These are phyloP conservation scores for Claviceps sp. DNA, from an alignment of 2,329 filamentous ascomycete genomes.

Conservation along the genomic window DNA sequence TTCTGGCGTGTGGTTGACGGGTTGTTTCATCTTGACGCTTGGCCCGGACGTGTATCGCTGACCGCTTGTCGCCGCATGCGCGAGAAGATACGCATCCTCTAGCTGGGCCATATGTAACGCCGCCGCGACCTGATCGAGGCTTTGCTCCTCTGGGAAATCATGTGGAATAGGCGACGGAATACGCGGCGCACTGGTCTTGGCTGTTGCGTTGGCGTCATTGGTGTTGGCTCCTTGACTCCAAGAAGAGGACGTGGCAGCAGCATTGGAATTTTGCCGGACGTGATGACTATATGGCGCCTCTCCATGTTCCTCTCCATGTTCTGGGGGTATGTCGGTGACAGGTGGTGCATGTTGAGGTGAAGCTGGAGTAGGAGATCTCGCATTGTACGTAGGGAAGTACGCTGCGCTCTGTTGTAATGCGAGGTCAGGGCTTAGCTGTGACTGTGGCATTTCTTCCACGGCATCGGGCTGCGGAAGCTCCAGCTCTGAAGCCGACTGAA, in stretches of 20 bases:
- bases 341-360: not conserved
- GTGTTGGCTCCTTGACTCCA: slow-evolving; percentile 1
- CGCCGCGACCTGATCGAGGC: not conserved
- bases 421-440: slow-evolving; percentile 3
- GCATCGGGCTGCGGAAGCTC: slow-evolving; percentile 14
- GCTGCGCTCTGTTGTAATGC: slow-evolving; percentile 10
- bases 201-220: not conserved
- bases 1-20: slow-evolving; percentile 10
- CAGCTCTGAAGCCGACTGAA: slow-evolving; percentile 15
- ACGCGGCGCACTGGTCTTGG: not conserved
- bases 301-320: not conserved
- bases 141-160: not conserved
- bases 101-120: slow-evolving; percentile 3
- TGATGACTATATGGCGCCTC: not conserved
- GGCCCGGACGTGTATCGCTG: slow-evolving; percentile 15
- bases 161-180: slow-evolving; percentile 1
- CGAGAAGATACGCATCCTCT: slow-evolving; percentile 4
- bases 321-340: not conserved
- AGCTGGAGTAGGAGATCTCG: not conserved
- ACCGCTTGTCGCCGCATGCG: slow-evolving; percentile 5
- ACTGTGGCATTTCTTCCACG: slow-evolving; percentile 1
- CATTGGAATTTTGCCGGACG: not conserved
- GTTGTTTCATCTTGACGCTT: slow-evolving; percentile 12
- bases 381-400: slow-evolving; percentile 9
- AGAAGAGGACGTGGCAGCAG: not conserved